These are phyloP conservation scores for Epichloe baconii DNA, from an alignment of 2,329 filamentous ascomycete species.

Conservation along the genomic window DNA sequence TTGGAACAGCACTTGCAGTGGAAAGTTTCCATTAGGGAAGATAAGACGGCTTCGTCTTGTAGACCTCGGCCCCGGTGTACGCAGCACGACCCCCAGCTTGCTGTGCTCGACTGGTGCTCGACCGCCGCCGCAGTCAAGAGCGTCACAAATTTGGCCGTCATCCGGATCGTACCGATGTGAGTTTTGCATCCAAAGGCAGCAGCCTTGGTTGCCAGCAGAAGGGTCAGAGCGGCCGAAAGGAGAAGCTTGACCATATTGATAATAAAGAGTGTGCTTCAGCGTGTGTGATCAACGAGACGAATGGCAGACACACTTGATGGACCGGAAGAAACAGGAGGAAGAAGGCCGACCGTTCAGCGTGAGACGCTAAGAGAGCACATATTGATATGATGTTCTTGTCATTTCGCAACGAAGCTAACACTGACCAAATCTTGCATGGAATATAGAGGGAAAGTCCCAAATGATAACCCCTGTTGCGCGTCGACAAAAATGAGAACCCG, in stretches of 20 bases:
- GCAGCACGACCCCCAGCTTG: conserved; percentile 32
- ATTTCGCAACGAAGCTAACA: no score
- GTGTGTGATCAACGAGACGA: neutral
- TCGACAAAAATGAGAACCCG: no score
- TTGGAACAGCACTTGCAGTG: neutral
- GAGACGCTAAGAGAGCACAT: no score
- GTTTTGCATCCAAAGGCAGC: neutral
- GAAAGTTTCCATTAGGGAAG: neutral
- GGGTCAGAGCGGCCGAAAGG: neutral
- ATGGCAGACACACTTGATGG: no score
- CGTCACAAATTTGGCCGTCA: conserved; percentile 37
- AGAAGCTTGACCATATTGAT: neutral
- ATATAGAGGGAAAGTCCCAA: no score
- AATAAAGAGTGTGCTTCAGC: neutral
- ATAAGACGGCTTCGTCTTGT: neutral
- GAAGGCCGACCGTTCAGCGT: no score
- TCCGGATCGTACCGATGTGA: conserved; percentile 29
- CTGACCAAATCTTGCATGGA: no score
- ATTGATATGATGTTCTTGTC: no score
- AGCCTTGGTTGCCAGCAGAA: neutral
- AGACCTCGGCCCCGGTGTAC: conserved; percentile 25
- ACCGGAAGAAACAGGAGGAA: no score
- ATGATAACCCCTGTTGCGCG: no score
- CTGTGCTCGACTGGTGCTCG: conserved; percentile 35
- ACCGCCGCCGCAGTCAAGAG: conserved; percentile 41